phyloP scores from a whole-genome alignment of 306 rosid genomes.

The Vachellia collinsii region DNA sequence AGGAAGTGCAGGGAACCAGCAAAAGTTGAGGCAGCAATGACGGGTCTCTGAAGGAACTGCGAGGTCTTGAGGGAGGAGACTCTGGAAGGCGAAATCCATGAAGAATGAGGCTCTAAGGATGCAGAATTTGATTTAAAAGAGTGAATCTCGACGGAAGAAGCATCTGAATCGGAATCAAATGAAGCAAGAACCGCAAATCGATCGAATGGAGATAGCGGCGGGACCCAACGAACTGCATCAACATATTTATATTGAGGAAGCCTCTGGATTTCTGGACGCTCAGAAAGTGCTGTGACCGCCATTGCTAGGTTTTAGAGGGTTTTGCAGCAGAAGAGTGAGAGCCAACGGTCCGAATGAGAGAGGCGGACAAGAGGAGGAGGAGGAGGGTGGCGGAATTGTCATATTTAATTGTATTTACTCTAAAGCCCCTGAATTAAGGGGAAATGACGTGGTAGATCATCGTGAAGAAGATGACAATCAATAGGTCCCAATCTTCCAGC shows the following conservation, averaged over 20 bases:
- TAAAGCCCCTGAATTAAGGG: background rate
- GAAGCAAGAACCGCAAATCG: conserved; percentile 70
- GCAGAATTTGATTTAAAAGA: conserved; percentile 47
- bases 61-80: conserved; percentile 66
- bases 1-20: conserved; percentile 76
- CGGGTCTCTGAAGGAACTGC: conserved; percentile 54
- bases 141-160: conserved; percentile 62
- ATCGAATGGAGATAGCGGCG: conserved; percentile 61
- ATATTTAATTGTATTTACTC: background rate
- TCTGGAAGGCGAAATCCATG: conserved; percentile 64
- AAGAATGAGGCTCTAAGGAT: conserved; percentile 50
- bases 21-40: conserved; percentile 61
- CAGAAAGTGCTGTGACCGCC: conserved; percentile 40
- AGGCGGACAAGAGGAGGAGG: background rate
- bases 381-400: background rate
- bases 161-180: conserved; percentile 61
- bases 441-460: background rate
- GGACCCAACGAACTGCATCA: conserved; percentile 90
- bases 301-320: conserved; percentile 54
- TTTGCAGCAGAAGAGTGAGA: conserved; percentile 21
- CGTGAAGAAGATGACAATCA: no score
- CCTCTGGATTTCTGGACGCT: conserved; percentile 55
- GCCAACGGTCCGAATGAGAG: background rate
- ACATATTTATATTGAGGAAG: conserved; percentile 71
- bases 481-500: no score